Conservation (phyloP, 192 early-diverging fungal species). For the Rhizoclosmatium globosum region DNA sequence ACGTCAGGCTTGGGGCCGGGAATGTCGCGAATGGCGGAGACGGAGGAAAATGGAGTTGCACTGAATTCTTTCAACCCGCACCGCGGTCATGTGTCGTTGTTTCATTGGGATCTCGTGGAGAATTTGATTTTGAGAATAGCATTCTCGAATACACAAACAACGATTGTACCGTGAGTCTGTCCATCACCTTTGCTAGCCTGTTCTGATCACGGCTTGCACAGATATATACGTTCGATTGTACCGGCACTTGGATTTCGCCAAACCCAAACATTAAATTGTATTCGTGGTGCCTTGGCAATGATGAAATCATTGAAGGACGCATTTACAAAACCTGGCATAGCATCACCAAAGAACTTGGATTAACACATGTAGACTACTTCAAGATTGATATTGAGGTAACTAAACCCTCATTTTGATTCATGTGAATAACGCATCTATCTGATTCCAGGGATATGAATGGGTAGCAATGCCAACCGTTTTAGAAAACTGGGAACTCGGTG, state of each 20-base stretch:
- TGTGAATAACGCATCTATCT: no score
- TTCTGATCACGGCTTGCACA: not conserved
- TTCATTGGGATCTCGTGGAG: not conserved
- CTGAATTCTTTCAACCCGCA: not conserved
- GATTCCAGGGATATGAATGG: not conserved
- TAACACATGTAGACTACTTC: constrained; percentile 10
- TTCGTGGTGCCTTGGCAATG: constrained; percentile 10
- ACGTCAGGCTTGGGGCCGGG: no score
- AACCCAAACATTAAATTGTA: not conserved
- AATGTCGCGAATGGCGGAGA: not conserved
- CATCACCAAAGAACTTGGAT: not conserved
- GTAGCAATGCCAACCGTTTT: not conserved
- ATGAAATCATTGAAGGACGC: constrained; percentile 1
- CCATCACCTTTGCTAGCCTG: not conserved
- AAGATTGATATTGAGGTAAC: constrained; percentile 4
- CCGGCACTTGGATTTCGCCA: not conserved
- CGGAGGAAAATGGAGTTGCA: not conserved
- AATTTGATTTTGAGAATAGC: not conserved
- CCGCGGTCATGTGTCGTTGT: not conserved
- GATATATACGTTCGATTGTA: constrained; percentile 12
- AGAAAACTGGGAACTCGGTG: not conserved
- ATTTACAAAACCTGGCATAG: constrained; percentile 12
- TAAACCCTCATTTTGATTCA: no score
- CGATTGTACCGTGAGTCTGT: not conserved
- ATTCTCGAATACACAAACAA: not conserved